These are phyloP conservation scores for Colletotrichum camelliae DNA, from an alignment of 2,329 filamentous ascomycete genomes.

Conservation along the genomic window DNA sequence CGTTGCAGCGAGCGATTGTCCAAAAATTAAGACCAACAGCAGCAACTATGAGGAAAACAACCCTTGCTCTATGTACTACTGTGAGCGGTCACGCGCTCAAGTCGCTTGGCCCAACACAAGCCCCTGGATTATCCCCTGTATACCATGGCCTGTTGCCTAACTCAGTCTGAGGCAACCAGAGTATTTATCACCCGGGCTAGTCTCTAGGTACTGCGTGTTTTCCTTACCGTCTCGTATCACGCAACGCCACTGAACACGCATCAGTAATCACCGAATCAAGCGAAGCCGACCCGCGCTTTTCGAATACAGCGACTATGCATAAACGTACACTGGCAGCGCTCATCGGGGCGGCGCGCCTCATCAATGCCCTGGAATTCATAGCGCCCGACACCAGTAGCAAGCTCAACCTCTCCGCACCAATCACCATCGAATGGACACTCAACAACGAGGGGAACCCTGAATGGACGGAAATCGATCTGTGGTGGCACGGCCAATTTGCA, in stretches of 20 bases:
- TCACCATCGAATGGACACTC: not conserved
- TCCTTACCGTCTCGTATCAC: not conserved
- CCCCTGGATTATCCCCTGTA: not conserved
- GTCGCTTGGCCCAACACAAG: not conserved
- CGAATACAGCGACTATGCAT: not conserved
- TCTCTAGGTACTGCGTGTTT: not conserved
- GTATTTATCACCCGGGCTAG: not conserved
- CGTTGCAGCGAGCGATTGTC: not conserved
- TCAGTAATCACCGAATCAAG: not conserved
- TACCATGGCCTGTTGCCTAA: not conserved
- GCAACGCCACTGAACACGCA: not conserved
- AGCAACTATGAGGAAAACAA: not conserved
- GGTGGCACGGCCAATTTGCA: not conserved
- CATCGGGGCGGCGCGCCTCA: not conserved
- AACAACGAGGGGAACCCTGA: not conserved
- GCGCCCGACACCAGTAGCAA: not conserved
- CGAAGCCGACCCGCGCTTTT: not conserved
- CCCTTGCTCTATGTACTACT: not conserved
- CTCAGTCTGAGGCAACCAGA: not conserved
- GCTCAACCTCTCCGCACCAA: not conserved
- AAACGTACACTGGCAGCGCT: not conserved
- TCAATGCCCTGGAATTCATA: not conserved
- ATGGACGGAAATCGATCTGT: not conserved
- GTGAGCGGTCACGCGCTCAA: not conserved
- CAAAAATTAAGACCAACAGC: not conserved